phyloP scores from a whole-genome alignment of 2,329 filamentous ascomycete species.

The Chrysoporthe deuterocubensis region DNA sequence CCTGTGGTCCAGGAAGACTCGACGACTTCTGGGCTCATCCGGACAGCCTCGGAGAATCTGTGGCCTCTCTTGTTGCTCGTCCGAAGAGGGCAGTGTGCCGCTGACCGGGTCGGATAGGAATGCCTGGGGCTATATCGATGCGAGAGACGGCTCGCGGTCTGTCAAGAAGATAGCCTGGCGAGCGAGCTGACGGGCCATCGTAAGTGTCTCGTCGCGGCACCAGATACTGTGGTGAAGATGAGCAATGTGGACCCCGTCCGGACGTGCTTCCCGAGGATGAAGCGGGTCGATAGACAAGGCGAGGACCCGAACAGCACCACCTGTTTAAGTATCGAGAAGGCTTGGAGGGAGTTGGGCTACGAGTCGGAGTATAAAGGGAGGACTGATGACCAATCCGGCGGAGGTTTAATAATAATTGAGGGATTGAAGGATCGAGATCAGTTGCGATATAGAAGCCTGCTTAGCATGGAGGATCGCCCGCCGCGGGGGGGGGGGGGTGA shows the following conservation, averaged over 20 bases:
- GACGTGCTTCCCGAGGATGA: slow-evolving; percentile 20
- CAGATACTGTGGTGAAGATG: slow-evolving; percentile 19
- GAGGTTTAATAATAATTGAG: neutral
- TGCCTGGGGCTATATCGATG: slow-evolving; percentile 27
- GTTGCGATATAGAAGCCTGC: no score
- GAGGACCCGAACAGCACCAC: slow-evolving; percentile 9
- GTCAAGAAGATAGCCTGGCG: slow-evolving; percentile 18
- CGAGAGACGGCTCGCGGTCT: slow-evolving; percentile 23
- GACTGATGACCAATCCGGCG: neutral
- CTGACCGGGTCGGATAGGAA: neutral
- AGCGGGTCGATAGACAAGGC: slow-evolving; percentile 15
- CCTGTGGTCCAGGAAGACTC: no score
- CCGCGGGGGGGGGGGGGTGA: no score
- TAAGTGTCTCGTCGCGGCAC: slow-evolving; percentile 25
- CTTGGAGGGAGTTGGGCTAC: slow-evolving; percentile 18
- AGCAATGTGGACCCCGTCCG: slow-evolving; percentile 19
- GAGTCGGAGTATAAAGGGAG: slow-evolving; percentile 13
- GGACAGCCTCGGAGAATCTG: no score
- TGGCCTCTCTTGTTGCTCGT: neutral
- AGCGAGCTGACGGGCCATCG: slow-evolving; percentile 8
- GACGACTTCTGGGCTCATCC: no score
- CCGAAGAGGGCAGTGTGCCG: neutral
- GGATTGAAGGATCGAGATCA: neutral
- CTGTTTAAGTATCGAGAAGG: slow-evolving; percentile 27
- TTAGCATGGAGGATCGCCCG: no score